These are phyloP conservation scores for Periconia digitata DNA, from an alignment of 2,329 filamentous ascomycete species.

Conservation along the genomic window DNA sequence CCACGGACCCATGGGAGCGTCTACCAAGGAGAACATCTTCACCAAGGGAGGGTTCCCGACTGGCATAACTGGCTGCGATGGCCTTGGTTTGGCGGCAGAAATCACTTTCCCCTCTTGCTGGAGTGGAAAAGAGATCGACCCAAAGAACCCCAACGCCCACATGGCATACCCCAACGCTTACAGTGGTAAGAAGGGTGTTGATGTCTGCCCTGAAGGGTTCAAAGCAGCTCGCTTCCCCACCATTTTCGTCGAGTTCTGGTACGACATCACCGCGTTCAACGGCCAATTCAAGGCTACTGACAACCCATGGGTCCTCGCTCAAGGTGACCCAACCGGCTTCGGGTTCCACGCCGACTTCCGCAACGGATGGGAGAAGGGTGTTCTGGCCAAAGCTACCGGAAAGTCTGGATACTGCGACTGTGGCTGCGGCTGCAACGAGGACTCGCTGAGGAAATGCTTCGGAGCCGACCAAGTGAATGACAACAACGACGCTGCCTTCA, in stretches of 20 bases:
- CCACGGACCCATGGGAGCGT: conserved; percentile 23
- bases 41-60: conserved; percentile 27
- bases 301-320: conserved; percentile 38
- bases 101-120: conserved; percentile 43
- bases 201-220: conserved; percentile 36
- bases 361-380: conserved; percentile 42
- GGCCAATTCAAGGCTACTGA: conserved; percentile 32
- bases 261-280: conserved; percentile 37
- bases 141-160: conserved; percentile 34
- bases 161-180: conserved; percentile 43
- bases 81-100: conserved; percentile 35
- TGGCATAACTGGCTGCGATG: conserved; percentile 40
- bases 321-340: conserved; percentile 42
- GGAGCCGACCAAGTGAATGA: conserved; percentile 38
- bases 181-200: conserved; percentile 30
- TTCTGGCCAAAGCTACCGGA: conserved; percentile 38
- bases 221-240: conserved; percentile 37
- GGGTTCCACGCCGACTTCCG: conserved; percentile 42
- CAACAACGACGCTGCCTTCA: conserved; percentile 28
- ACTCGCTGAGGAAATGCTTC: conserved; percentile 42
- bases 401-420: conserved; percentile 39
- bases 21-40: conserved; percentile 15
- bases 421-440: conserved; percentile 39
- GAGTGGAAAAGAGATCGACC: conserved; percentile 39
- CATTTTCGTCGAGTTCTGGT: conserved; percentile 46